Conservation (phyloP, 139 green algal genomes). For the Picochlorum sp. region DNA sequence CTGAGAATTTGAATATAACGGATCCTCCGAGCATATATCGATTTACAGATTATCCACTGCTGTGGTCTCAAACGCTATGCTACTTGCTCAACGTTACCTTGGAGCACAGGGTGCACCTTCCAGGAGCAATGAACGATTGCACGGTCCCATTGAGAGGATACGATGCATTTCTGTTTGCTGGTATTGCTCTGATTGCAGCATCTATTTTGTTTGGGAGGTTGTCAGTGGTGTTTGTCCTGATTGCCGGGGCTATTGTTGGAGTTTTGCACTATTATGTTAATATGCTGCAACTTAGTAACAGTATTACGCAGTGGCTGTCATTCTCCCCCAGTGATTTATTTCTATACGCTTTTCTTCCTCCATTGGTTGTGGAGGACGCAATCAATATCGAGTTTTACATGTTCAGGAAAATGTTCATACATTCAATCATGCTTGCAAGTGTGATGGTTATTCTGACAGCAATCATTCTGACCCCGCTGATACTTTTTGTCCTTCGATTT, state of each 20-base stretch:
- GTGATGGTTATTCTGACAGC: slow-evolving; percentile 47
- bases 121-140: slow-evolving; percentile 24
- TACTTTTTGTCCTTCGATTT: slow-evolving; percentile 65
- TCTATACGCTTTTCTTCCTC: slow-evolving; percentile 81
- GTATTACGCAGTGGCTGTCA: slow-evolving; percentile 53
- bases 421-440: slow-evolving; percentile 64
- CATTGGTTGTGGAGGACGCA: slow-evolving; percentile 40
- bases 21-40: slow-evolving; percentile 26
- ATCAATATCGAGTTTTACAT: slow-evolving; percentile 81
- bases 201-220: slow-evolving; percentile 34
- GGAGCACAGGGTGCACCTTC: slow-evolving; percentile 6
- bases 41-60: slow-evolving; percentile 4
- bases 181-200: slow-evolving; percentile 27
- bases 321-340: slow-evolving; percentile 64
- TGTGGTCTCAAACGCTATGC: slow-evolving; percentile 23
- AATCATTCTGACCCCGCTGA: slow-evolving; percentile 60
- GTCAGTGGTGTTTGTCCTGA: slow-evolving; percentile 31
- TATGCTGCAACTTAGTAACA: slow-evolving; percentile 59
- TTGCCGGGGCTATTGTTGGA: slow-evolving; percentile 39
- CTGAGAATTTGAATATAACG: slow-evolving; percentile 18
- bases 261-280: slow-evolving; percentile 50
- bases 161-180: slow-evolving; percentile 40
- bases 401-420: slow-evolving; percentile 44
- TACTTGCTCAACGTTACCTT: slow-evolving; percentile 28
- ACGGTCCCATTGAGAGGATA: slow-evolving; percentile 17